A percentile compares a stretch with the other conserved stretches of the same genome.
Conservation (phyloP, 2,329 filamentous ascomycete genomes). For the Blastomyces gilchristii region DNA sequence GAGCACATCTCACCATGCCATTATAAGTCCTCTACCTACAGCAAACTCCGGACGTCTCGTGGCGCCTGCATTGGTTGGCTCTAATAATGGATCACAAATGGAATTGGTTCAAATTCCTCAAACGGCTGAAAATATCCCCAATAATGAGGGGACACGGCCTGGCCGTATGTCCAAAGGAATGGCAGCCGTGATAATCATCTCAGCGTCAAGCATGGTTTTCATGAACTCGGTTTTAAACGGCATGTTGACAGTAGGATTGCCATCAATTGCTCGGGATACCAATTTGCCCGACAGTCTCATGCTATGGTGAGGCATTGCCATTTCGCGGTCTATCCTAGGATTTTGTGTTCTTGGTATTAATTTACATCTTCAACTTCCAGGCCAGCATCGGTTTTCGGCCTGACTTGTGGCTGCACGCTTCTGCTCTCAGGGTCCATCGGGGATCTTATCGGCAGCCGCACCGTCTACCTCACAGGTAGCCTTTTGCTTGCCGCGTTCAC, state of each 20-base stretch:
- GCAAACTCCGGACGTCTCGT: not conserved
- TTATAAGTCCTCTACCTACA: not conserved
- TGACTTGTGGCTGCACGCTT: constrained; percentile 40
- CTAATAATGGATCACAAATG: not conserved
- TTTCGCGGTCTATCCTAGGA: not conserved
- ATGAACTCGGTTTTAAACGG: constrained; percentile 17
- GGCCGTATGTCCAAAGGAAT: constrained; percentile 7
- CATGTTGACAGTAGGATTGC: constrained; percentile 19
- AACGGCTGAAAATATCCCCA: not conserved
- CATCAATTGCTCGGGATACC: constrained; percentile 19
- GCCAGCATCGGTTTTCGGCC: constrained; percentile 22
- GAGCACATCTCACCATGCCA: not conserved
- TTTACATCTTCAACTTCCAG: constrained; percentile 3
- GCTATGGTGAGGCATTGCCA: constrained; percentile 16
- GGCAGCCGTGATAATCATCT: constrained; percentile 11
- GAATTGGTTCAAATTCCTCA: not conserved
- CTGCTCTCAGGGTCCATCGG: constrained; percentile 40
- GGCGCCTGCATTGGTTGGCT: not conserved
- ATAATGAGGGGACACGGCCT: not conserved
- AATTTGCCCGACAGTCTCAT: constrained; percentile 17
- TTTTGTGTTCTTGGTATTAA: not conserved
- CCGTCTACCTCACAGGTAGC: constrained; percentile 38
- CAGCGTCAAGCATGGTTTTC: constrained; percentile 16
- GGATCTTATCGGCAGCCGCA: constrained; percentile 39
- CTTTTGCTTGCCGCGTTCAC: constrained; percentile 34